Base-by-base conservation (phyloP, 352 stramenopile genomes). In the Lagenidium giganteum region DNA sequence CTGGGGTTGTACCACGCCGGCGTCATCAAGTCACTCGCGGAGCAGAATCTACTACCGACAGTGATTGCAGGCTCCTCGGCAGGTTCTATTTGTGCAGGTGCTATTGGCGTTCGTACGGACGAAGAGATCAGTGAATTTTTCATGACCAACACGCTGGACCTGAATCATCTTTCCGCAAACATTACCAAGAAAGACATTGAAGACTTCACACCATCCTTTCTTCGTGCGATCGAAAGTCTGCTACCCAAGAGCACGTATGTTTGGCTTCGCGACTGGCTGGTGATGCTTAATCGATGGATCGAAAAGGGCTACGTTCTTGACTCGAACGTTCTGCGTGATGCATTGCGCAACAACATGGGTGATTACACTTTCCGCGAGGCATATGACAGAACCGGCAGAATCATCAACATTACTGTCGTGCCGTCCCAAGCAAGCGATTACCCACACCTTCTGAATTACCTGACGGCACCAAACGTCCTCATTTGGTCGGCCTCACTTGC, bases 361-460 rank as follows among this genome's bases (percentile, higher is more conserved):
- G 84, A 98, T 60, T 98, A 97, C 59, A 98, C 96, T 3, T 99
- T 99, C 61, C 90, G 97, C 54, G 95, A 97, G 50, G 96, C 96
- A 0, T 99, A 98, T 61, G 95, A 99, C 67, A 75, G 95, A 29
- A 99, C 96, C 9, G 96, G 96, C 23, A 77, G 96, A 17, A 99
- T 99, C 67, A 88, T 99, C 39, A 99, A 99, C 71, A 98, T 99
- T 50, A 98, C 93, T 6, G 96, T 99, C 9, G 98, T 93, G 5
- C 94, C 95, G 18, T 67, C 84, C 37, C 87, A 77, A 51, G 64
- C 76, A 8, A 77, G 86, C 49, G 96, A 98, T 60, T 96, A 97
- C 41, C 95, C 95, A 38, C 83, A 97, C 34, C 56, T 99, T 17
- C 80, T 99, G 17, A 99, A 99, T 62, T 99, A 99, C 75, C 72